Conservation (phyloP, 768 basidiomycete species). For the Pleurotus cornucopiae region DNA sequence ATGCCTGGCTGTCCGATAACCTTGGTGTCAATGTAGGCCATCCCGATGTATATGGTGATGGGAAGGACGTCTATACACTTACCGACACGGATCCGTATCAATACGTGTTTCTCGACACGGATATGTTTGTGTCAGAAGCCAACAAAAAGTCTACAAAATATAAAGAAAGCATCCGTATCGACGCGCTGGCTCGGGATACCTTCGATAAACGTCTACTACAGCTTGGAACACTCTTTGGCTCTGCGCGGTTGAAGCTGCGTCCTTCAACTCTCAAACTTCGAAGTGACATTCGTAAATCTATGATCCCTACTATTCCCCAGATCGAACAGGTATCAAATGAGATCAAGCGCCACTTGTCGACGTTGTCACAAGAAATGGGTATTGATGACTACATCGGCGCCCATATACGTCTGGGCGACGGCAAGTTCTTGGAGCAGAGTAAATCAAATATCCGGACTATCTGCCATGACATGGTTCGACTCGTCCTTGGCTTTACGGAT, state of each 20-base stretch:
- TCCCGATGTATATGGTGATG: background rate
- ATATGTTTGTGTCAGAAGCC: conserved; percentile 5
- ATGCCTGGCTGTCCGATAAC: conserved; percentile 39
- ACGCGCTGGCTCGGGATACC: conserved; percentile 27
- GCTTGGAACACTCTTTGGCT: conserved; percentile 75
- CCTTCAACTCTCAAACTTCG: conserved; percentile 32
- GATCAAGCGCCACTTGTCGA: conserved; percentile 34
- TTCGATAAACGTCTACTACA: conserved; percentile 52
- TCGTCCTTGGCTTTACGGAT: conserved; percentile 37
- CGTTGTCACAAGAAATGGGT: background rate
- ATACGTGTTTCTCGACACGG: conserved; percentile 53
- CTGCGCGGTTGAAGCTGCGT: conserved; percentile 58
- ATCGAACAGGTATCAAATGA: conserved; percentile 38
- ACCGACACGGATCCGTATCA: conserved; percentile 57
- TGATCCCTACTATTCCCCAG: conserved; percentile 51
- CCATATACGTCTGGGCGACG: conserved; percentile 70
- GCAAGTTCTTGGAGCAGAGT: conserved; percentile 45
- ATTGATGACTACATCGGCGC: conserved; percentile 50
- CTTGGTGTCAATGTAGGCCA: conserved; percentile 25
- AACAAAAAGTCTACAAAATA: conserved; percentile 27
- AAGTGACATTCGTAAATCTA: conserved; percentile 42
- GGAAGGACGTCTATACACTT: conserved; percentile 41
- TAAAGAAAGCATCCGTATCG: conserved; percentile 36
- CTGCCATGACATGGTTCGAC: conserved; percentile 57
- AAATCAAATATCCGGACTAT: conserved; percentile 37